A percentile compares a stretch with the other conserved stretches of the same genome.
Evolutionary conservation across 2,329 filamentous ascomycete genomes (phyloP).

Genomic region (Paramyrothecium sp.): DNA sequence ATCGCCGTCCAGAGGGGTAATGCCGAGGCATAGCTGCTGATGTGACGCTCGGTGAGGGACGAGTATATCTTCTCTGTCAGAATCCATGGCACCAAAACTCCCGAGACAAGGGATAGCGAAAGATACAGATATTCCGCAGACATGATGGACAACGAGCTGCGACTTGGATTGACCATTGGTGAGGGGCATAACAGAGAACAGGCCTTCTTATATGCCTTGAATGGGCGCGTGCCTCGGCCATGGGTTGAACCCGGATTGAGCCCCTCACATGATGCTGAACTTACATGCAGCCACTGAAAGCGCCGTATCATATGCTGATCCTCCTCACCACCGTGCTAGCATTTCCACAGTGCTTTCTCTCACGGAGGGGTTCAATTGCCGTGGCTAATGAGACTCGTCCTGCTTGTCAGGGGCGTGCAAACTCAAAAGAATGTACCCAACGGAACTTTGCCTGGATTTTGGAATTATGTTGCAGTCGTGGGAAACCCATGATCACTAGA

Average conservation of each 20-base stretch:
- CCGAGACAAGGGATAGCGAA: constrained; percentile 1
- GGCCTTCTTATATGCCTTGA: neutral
- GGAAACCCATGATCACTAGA: no score
- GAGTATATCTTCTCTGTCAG: constrained; percentile 5
- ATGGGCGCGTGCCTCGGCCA: neutral
- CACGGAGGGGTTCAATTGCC: neutral
- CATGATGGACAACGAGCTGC: no score
- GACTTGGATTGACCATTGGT: no score
- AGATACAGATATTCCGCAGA: neutral
- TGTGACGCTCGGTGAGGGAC: neutral
- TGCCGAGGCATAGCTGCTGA: constrained; percentile 3
- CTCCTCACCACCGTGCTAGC: neutral
- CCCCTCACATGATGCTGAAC: neutral
- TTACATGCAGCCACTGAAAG: neutral
- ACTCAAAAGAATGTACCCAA: neutral
- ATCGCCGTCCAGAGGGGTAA: constrained; percentile 12
- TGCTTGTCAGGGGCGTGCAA: neutral
- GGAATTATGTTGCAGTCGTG: no score
- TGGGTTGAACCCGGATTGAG: no score
- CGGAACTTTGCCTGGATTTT: no score
- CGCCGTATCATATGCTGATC: no score
- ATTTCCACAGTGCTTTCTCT: no score
- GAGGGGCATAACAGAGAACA: no score
- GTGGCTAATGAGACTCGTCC: neutral
- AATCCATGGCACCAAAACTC: neutral